A percentile compares a stretch with the other conserved stretches of the same genome.
Conservation (phyloP, 2,329 filamentous ascomycete genomes). For the Scedosporium boydii region DNA sequence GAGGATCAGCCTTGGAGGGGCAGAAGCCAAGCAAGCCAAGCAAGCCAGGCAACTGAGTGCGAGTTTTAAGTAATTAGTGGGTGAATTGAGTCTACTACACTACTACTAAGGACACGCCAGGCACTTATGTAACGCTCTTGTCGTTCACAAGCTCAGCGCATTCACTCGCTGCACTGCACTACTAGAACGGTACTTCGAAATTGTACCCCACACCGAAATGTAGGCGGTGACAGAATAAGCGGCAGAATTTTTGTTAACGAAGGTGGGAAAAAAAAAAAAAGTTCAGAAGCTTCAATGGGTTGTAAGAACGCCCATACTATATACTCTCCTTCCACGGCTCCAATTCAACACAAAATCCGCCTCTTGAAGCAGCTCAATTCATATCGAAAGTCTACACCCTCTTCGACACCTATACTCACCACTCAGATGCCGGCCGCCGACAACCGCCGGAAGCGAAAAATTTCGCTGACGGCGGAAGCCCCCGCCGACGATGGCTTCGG, state of each 20-base stretch:
- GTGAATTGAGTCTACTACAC: too few species aligned
- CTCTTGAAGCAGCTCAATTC: neutral
- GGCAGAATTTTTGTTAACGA: constrained; percentile 1
- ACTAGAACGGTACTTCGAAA: neutral
- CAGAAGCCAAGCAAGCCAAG: too few species aligned
- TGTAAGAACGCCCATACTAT: neutral
- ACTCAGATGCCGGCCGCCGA: neutral
- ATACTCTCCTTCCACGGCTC: neutral
- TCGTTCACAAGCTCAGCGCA: too few species aligned
- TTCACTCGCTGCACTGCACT: neutral
- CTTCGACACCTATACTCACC: neutral
- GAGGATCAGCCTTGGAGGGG: too few species aligned
- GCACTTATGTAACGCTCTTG: too few species aligned
- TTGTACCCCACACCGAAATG: neutral
- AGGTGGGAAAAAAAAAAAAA: constrained; percentile 10
- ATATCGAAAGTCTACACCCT: neutral
- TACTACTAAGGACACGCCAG: too few species aligned
- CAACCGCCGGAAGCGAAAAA: constrained; percentile 52
- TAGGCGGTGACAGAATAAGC: neutral
- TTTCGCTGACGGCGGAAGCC: constrained; percentile 43
- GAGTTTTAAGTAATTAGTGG: too few species aligned
- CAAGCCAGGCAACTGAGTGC: too few species aligned
- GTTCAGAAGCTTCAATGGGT: neutral
- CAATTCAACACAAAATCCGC: neutral
- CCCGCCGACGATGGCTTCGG: constrained; percentile 51